phyloP scores from a whole-genome alignment of 192 early-diverging fungal species.

The Pecoramyces ruminantium region DNA sequence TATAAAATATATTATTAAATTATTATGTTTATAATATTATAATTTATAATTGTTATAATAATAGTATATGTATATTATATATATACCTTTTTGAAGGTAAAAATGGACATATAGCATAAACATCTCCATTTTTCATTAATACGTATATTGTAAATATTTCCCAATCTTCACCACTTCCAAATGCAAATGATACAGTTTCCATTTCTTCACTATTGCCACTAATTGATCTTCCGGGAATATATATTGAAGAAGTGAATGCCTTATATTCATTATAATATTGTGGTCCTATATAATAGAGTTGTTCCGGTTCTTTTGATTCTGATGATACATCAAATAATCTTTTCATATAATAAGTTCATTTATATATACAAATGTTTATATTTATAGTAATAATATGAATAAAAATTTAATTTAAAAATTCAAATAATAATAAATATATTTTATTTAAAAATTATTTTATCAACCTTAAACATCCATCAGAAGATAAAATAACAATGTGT shows the following conservation, averaged over 20 bases:
- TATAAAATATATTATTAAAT: too few species aligned
- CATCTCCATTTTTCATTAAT: conserved; percentile 45
- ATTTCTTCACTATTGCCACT: not conserved
- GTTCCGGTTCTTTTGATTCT: conserved; percentile 42
- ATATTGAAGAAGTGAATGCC: conserved; percentile 1
- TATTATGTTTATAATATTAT: too few species aligned
- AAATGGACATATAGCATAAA: conserved; percentile 62
- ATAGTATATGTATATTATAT: not conserved
- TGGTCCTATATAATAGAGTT: not conserved
- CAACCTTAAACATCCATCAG: conserved; percentile 43
- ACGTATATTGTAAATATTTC: conserved; percentile 52
- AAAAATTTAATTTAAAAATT: too few species aligned
- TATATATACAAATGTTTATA: too few species aligned
- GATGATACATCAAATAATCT: conserved; percentile 54
- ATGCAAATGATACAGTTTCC: conserved; percentile 24
- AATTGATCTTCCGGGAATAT: conserved; percentile 4
- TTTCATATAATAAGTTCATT: too few species aligned
- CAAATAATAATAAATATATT: too few species aligned
- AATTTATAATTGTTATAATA: too few species aligned
- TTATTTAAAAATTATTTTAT: not conserved
- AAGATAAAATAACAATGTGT: conserved; percentile 52
- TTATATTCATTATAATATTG: not conserved
- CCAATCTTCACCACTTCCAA: conserved; percentile 36
- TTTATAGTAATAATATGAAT: too few species aligned
- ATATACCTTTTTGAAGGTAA: conserved; percentile 46